phyloP scores from a whole-genome alignment of 768 basidiomycete species.

The Russula sp. region DNA sequence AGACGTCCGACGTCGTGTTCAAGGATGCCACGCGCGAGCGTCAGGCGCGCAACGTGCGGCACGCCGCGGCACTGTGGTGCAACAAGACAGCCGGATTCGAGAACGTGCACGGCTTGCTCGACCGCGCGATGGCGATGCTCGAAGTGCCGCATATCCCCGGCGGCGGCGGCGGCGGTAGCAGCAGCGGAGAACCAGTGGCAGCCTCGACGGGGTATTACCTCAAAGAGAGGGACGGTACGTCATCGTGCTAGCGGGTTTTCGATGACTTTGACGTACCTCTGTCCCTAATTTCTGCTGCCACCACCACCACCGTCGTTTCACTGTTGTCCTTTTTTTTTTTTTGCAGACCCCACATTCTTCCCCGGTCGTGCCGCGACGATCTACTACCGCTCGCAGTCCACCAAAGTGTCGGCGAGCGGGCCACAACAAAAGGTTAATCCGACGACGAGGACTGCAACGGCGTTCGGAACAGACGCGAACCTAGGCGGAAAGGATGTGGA shows the following conservation, averaged over 20 bases:
- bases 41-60: conserved; percentile 80
- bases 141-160: conserved; percentile 76
- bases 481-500: conserved; percentile 46
- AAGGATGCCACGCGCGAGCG: conserved; percentile 75
- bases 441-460: conserved; percentile 4
- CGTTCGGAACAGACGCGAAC: conserved; percentile 40
- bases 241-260: neutral
- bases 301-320: too few species aligned
- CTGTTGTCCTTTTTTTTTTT: neutral
- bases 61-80: conserved; percentile 90
- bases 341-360: conserved; percentile 85
- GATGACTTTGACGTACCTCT: too few species aligned
- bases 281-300: too few species aligned
- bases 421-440: too few species aligned
- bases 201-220: conserved; percentile 85
- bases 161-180: conserved; percentile 46
- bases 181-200: conserved; percentile 33
- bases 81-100: conserved; percentile 97
- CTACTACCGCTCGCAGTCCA: conserved; percentile 59
- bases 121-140: conserved; percentile 93
- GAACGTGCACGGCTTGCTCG: conserved; percentile 89
- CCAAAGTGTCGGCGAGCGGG: neutral
- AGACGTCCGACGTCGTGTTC: conserved; percentile 87
- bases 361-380: conserved; percentile 91
- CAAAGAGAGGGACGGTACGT: conserved; percentile 68